phyloP scores from a whole-genome alignment of 306 rosid genomes.

The Pueraria montana region DNA sequence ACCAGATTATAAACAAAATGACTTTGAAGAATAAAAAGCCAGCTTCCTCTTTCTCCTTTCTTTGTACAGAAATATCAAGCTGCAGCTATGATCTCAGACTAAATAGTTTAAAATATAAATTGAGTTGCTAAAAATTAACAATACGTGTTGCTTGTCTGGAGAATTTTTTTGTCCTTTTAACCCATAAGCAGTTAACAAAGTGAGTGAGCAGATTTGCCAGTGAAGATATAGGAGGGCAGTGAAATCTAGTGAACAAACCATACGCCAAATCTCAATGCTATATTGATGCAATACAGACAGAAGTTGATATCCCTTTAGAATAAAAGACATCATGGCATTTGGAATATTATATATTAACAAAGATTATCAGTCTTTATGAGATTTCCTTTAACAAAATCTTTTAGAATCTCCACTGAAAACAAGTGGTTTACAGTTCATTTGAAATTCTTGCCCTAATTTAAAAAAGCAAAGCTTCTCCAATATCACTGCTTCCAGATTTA shows the following conservation, averaged over 20 bases:
- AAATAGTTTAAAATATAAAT: conserved; percentile 12
- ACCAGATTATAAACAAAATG: conserved; percentile 40
- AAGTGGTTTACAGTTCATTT: conserved; percentile 9
- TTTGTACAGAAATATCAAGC: conserved; percentile 4
- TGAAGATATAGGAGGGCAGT: conserved; percentile 19
- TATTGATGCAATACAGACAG: neutral
- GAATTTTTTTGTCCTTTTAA: conserved; percentile 29
- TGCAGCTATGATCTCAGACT: conserved; percentile 15
- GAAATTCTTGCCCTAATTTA: conserved; percentile 26
- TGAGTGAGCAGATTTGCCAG: conserved; percentile 27
- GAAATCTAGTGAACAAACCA: conserved; percentile 21
- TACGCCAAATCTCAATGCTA: conserved; percentile 9
- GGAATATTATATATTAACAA: conserved; percentile 15
- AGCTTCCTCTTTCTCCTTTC: no score
- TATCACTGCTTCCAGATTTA: conserved; percentile 35
- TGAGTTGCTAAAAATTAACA: conserved; percentile 20
- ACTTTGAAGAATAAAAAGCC: neutral
- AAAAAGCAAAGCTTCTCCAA: conserved; percentile 22
- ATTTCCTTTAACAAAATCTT: conserved; percentile 12
- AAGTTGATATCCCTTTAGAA: conserved; percentile 20
- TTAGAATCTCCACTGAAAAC: conserved; percentile 1
- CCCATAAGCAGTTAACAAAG: conserved; percentile 33
- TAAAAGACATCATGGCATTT: conserved; percentile 17
- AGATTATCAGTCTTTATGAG: neutral
- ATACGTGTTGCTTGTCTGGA: conserved; percentile 1